These are phyloP conservation scores for Dendrocalamus sinicus DNA, from an alignment of 176 grass and related monocot genomes.

Conservation along the genomic window DNA sequence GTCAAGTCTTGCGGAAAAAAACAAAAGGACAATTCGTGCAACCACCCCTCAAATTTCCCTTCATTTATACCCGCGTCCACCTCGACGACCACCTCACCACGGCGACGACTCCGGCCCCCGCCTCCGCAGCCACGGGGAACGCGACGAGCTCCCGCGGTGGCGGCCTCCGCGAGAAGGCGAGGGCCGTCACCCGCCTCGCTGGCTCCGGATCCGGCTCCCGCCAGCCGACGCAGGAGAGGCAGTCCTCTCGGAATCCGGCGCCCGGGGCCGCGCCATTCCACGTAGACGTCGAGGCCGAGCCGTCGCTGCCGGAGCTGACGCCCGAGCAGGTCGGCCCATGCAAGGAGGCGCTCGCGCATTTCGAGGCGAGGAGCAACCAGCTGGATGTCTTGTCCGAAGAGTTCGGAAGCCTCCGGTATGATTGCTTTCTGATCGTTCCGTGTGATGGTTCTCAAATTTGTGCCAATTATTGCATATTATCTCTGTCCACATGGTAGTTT, in stretches of 20 bases:
- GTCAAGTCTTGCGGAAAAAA: background rate
- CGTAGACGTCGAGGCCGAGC: conserved; percentile 38
- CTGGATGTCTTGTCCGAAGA: conserved; percentile 41
- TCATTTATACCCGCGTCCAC: background rate
- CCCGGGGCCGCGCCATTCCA: conserved; percentile 15
- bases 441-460: conserved; percentile 6
- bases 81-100: background rate
- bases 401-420: conserved; percentile 65
- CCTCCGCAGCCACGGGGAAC: conserved; percentile 11
- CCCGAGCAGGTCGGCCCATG: conserved; percentile 60
- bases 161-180: conserved; percentile 24
- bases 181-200: background rate
- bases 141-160: conserved; percentile 22
- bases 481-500: background rate
- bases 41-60: background rate
- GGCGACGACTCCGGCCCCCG: conserved; percentile 23
- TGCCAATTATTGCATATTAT: background rate
- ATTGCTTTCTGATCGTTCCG: background rate
- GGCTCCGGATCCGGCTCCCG: background rate
- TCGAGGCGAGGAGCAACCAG: conserved; percentile 53
- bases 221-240: background rate
- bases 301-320: conserved; percentile 42
- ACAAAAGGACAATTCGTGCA: background rate
- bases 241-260: background rate
- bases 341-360: conserved; percentile 61